Percentiles rank a stretch among this genome's conserved stretches.
Evolutionary conservation across 2,329 filamentous ascomycete species (phyloP).

Genomic region (Gyromitra esculenta): DNA sequence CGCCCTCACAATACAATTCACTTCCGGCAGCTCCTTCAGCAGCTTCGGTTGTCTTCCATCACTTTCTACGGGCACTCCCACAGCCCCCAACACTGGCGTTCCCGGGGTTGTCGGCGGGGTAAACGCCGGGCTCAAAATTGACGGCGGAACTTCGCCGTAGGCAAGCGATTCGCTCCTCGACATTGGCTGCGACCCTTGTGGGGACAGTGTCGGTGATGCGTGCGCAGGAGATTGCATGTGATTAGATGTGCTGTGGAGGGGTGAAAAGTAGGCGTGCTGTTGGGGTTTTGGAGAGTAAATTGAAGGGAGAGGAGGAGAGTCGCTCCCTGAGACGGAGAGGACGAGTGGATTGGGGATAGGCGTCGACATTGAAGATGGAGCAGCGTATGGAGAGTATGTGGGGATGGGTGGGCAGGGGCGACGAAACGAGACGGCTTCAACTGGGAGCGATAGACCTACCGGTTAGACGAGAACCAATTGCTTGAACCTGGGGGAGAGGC

Average conservation of each 20-base stretch:
- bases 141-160: conserved; percentile 63
- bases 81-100: conserved; percentile 63
- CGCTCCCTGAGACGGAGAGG: not conserved
- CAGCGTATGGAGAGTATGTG: not conserved
- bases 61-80: conserved; percentile 31
- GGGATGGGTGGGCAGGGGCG: not conserved
- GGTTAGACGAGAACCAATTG: not conserved
- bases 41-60: conserved; percentile 57
- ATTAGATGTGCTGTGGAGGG: not conserved
- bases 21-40: conserved; percentile 71
- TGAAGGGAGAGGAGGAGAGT: conserved; percentile 5
- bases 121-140: conserved; percentile 86
- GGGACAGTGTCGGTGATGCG: conserved; percentile 35
- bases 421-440: not conserved
- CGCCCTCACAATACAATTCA: conserved; percentile 93
- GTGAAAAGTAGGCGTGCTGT: conserved; percentile 23
- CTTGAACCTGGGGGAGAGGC: not conserved
- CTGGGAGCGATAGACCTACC: not conserved
- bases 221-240: conserved; percentile 32
- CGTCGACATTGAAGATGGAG: not conserved
- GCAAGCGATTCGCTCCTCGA: conserved; percentile 22
- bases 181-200: conserved; percentile 17
- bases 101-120: conserved; percentile 75
- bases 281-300: conserved; percentile 14
- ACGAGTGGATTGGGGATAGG: not conserved